Evolutionary conservation across 73 alveolate species (phyloP).

Genomic region (Loxodes magnus): DNA sequence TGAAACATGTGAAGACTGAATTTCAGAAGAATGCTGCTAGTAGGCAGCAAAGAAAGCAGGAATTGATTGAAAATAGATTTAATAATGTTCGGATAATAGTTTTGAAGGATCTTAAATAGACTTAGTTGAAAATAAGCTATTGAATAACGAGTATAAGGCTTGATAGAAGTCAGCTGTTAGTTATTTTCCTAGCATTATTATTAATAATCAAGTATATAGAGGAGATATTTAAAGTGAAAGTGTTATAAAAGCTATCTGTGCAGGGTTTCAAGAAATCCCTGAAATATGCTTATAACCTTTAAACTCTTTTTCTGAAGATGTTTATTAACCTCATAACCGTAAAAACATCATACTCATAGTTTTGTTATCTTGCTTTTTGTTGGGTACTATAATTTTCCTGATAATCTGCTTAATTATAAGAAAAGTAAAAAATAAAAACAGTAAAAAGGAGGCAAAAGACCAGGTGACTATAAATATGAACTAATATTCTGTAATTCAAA

Average conservation of each 20-base stretch:
- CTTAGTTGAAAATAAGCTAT: slow-evolving; percentile 25
- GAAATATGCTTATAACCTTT: slow-evolving; percentile 9
- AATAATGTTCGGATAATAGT: slow-evolving; percentile 22
- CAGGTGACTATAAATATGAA: too few relatives aligned
- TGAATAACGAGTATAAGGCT: slow-evolving; percentile 19
- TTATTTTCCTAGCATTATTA: slow-evolving; percentile 35
- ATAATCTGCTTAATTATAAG: too few relatives aligned
- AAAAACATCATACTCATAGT: slow-evolving; percentile 15
- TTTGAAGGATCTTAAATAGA: slow-evolving; percentile 11
- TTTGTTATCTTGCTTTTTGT: too few relatives aligned
- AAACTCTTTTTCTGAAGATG: slow-evolving; percentile 10
- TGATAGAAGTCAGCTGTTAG: slow-evolving; percentile 18
- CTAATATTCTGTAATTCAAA: too few relatives aligned
- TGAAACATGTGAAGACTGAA: slow-evolving; percentile 28
- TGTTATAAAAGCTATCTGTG: slow-evolving; percentile 37
- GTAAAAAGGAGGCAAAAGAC: too few relatives aligned
- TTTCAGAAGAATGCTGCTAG: slow-evolving; percentile 39
- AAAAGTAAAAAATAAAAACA: too few relatives aligned
- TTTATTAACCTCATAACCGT: not conserved
- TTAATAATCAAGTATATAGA: slow-evolving; percentile 34
- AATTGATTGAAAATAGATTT: slow-evolving; percentile 14
- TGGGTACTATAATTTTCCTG: too few relatives aligned
- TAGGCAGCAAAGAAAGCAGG: slow-evolving; percentile 15
- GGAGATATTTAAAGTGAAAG: slow-evolving; percentile 44
- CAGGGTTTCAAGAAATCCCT: slow-evolving; percentile 30